A percentile compares a stretch with the other conserved stretches of the same genome.
These are phyloP conservation scores for Fomitopsis serialis DNA, from an alignment of 768 basidiomycete species.

Conservation along the genomic window DNA sequence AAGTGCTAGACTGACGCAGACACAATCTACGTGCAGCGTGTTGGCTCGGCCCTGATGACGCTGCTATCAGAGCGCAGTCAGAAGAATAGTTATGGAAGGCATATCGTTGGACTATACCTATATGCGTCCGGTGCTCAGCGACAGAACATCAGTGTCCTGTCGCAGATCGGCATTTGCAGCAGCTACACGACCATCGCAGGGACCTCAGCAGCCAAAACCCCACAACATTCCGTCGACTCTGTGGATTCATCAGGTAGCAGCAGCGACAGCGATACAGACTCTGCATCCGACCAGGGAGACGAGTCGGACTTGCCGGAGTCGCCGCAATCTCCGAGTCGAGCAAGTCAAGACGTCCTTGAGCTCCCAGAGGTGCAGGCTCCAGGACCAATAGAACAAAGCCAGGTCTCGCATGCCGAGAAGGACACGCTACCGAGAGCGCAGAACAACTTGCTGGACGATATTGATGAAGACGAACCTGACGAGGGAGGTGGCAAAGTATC, in stretches of 20 bases:
- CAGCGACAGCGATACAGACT: no score
- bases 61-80: constrained; percentile 26
- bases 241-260: no score
- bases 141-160: constrained; percentile 25
- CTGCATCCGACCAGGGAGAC: no score
- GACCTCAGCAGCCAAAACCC: not conserved
- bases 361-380: no score
- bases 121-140: constrained; percentile 15
- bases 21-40: constrained; percentile 11
- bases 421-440: no score
- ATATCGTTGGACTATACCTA: constrained; percentile 21
- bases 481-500: not conserved
- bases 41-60: constrained; percentile 11
- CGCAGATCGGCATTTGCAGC: constrained; percentile 22
- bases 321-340: no score
- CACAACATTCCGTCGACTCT: not conserved
- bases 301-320: no score
- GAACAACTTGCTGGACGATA: no score
- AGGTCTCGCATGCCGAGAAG: no score
- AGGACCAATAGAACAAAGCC: no score
- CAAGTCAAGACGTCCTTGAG: no score
- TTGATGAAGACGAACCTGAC: not conserved
- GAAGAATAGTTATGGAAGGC: constrained; percentile 20
- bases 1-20: no score
- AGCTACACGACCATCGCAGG: constrained; percentile 22